phyloP scores from a whole-genome alignment of 495 filamentous ascomycete genomes.

The Xylaria intraflava region DNA sequence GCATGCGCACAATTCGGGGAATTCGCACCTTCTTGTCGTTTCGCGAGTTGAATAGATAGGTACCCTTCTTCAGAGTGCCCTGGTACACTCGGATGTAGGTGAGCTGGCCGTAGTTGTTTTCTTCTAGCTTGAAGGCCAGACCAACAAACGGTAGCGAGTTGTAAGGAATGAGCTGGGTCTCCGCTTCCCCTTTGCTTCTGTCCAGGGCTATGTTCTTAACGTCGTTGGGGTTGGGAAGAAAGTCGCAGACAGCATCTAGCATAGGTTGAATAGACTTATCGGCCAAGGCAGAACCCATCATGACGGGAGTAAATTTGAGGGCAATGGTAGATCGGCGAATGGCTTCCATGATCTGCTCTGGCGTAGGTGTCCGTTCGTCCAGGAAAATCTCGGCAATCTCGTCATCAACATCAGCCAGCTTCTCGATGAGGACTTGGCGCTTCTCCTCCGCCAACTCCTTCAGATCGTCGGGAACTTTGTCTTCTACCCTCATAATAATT shows the following conservation, averaged over 20 bases:
- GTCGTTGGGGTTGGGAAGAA: conserved; percentile 86
- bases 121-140: conserved; percentile 97
- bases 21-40: conserved; percentile 94
- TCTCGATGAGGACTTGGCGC: conserved; percentile 81
- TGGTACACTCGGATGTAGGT: conserved; percentile 99
- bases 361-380: conserved; percentile 70
- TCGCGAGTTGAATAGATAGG: conserved; percentile 88
- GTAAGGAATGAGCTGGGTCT: conserved; percentile 84
- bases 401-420: conserved; percentile 94
- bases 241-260: conserved; percentile 95
- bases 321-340: conserved; percentile 83
- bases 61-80: conserved; percentile 78
- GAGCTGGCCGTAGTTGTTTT: conserved; percentile 96
- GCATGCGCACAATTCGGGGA: conserved; percentile 97
- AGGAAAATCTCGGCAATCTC: conserved; percentile 97
- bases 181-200: conserved; percentile 64
- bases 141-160: conserved; percentile 91
- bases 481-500: conserved; percentile 59
- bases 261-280: conserved; percentile 96
- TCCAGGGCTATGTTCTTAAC: conserved; percentile 89
- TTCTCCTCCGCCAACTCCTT: conserved; percentile 70
- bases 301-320: conserved; percentile 88
- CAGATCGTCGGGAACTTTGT: conserved; percentile 74
- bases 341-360: conserved; percentile 77
- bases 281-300: conserved; percentile 92